Evolutionary conservation across 768 basidiomycete species (phyloP).

Genomic region (Porpolomopsis calyptriformis): DNA sequence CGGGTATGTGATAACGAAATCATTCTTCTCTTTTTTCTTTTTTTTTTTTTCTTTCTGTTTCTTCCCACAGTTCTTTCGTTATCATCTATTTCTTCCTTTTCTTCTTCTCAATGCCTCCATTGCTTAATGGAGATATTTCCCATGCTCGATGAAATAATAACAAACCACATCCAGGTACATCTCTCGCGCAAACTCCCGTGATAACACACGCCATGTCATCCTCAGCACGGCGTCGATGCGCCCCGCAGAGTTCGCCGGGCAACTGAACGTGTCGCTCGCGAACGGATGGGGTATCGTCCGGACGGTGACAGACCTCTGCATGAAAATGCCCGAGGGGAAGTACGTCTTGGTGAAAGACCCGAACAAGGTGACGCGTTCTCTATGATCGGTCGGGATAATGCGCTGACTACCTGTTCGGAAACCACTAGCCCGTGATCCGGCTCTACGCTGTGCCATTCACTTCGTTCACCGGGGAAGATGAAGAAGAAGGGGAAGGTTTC

Average conservation of each 20-base stretch:
- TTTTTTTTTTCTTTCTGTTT: background rate
- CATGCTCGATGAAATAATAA: no score
- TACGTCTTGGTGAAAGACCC: slow-evolving; percentile 97
- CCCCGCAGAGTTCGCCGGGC: slow-evolving; percentile 85
- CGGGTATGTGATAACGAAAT: slow-evolving; percentile 48
- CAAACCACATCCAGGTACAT: slow-evolving; percentile 88
- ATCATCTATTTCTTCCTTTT: slow-evolving; percentile 8
- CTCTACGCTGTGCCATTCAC: slow-evolving; percentile 85
- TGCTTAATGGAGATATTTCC: slow-evolving; percentile 12
- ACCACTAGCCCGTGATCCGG: slow-evolving; percentile 77
- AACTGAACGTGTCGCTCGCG: slow-evolving; percentile 87
- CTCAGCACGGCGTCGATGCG: slow-evolving; percentile 92
- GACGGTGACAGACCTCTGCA: slow-evolving; percentile 85
- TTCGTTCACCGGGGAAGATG: slow-evolving; percentile 78
- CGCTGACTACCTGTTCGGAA: no score
- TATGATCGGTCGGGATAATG: no score
- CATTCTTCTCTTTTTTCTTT: slow-evolving; percentile 4
- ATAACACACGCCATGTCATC: slow-evolving; percentile 92
- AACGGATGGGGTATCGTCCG: slow-evolving; percentile 99
- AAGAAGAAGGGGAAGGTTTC: slow-evolving; percentile 42
- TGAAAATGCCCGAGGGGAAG: slow-evolving; percentile 97
- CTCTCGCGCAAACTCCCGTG: slow-evolving; percentile 86
- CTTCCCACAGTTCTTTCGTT: slow-evolving; percentile 8
- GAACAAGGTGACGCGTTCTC: slow-evolving; percentile 95
- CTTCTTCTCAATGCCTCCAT: background rate